These are phyloP conservation scores for Phoenix dactylifera DNA, from an alignment of 176 grass and related monocot genomes.

Conservation along the genomic window DNA sequence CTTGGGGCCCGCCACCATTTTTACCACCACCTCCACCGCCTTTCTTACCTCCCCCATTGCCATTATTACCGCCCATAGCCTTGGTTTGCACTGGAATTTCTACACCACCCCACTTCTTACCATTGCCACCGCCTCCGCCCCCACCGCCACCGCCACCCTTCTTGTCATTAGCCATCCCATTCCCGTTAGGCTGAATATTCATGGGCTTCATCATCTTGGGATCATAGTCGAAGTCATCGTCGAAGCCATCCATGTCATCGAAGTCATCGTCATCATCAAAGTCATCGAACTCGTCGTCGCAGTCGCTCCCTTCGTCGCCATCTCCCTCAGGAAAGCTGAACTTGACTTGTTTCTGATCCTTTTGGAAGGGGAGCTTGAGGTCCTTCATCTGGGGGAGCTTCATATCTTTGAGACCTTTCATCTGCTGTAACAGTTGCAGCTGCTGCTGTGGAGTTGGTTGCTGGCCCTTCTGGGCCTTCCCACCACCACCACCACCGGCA, in stretches of 20 bases:
- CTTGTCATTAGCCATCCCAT: conserved; percentile 31
- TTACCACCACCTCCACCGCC: conserved; percentile 23
- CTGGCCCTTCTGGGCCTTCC: too few relatives aligned
- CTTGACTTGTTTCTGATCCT: conserved; percentile 53
- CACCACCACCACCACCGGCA: too few relatives aligned
- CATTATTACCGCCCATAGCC: conserved; percentile 27
- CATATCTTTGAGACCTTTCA: conserved; percentile 66
- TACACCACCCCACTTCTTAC: conserved; percentile 46
- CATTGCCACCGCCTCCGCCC: conserved; percentile 20
- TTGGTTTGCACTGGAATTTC: conserved; percentile 25
- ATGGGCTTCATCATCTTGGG: conserved; percentile 53
- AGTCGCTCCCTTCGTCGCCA: conserved; percentile 43
- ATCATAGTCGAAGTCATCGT: conserved; percentile 29
- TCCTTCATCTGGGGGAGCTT: conserved; percentile 50
- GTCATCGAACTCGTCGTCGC: conserved; percentile 42
- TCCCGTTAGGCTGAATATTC: background rate
- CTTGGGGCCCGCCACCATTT: conserved; percentile 24
- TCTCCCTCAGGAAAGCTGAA: conserved; percentile 19
- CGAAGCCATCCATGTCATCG: conserved; percentile 24
- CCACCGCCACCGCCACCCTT: conserved; percentile 31
- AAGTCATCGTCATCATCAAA: conserved; percentile 38
- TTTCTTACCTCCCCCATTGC: conserved; percentile 29
- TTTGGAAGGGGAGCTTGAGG: conserved; percentile 44
- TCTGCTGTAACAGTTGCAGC: conserved; percentile 48
- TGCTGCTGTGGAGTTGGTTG: conserved; percentile 21